A percentile compares a stretch with the other conserved stretches of the same genome.
Conservation (phyloP, 2,329 filamentous ascomycete species). For the Aspergillus pseudonomiae region DNA sequence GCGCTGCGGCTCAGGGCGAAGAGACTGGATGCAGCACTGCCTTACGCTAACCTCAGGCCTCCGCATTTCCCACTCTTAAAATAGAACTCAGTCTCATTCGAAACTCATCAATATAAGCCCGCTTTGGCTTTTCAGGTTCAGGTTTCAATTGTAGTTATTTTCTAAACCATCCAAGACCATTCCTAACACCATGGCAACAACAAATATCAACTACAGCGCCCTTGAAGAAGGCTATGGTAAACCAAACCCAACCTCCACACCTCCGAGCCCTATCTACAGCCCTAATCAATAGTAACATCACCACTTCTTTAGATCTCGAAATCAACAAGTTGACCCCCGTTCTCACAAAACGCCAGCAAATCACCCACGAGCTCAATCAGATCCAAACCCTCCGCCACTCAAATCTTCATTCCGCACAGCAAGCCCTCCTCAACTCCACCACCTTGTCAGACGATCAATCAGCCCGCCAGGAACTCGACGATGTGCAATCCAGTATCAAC, state of each 20-base stretch:
- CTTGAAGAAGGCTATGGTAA: neutral
- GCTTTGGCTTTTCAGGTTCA: no score
- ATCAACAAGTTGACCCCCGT: neutral
- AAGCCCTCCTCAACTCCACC: conserved; percentile 16
- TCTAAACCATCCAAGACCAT: no score
- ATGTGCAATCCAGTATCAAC: conserved; percentile 2
- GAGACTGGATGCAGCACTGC: neutral
- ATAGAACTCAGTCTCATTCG: neutral
- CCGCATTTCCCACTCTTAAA: neutral
- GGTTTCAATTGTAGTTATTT: no score
- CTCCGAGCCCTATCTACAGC: neutral
- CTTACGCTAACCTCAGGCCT: neutral
- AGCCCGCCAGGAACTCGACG: conserved; percentile 1
- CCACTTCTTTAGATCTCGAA: neutral
- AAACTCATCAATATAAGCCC: neutral
- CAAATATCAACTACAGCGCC: neutral
- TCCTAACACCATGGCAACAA: neutral
- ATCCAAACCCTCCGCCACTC: neutral
- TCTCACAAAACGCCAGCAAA: conserved; percentile 4
- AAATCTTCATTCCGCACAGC: conserved; percentile 15
- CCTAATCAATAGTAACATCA: neutral
- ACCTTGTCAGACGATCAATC: conserved; percentile 13
- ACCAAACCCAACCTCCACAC: neutral
- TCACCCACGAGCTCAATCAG: neutral
- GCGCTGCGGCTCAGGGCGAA: neutral